Percentiles rank a stretch among this genome's conserved stretches.
Evolutionary conservation across 371 early-diverging fungal genomes (phyloP).

Genomic region (Mortierella sp.): DNA sequence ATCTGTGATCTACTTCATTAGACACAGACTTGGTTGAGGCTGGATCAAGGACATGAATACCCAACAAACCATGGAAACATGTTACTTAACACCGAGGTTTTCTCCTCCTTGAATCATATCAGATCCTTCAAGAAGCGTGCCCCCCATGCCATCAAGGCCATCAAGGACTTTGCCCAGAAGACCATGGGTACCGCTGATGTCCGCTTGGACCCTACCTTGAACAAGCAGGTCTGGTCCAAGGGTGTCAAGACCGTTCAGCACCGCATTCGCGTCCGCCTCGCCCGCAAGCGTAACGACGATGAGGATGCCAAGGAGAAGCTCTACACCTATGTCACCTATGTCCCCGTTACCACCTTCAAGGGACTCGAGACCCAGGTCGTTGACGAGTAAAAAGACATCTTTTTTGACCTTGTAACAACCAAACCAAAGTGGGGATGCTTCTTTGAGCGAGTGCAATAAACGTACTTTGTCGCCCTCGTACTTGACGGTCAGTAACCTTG

Average conservation of each 20-base stretch:
- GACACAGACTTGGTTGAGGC: too few relatives aligned
- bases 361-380: conserved; percentile 75
- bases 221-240: conserved; percentile 88
- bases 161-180: conserved; percentile 88
- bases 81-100: background rate
- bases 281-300: conserved; percentile 94
- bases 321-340: conserved; percentile 89
- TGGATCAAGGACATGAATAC: background rate
- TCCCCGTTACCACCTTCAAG: conserved; percentile 88
- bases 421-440: background rate
- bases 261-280: conserved; percentile 93
- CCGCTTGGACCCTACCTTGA: conserved; percentile 81
- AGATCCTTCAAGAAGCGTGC: conserved; percentile 96
- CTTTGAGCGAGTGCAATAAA: background rate
- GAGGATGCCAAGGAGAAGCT: conserved; percentile 95
- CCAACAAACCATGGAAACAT: background rate
- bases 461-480: background rate
- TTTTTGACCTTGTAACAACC: conserved; percentile 7
- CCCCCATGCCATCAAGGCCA: conserved; percentile 92
- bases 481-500: background rate
- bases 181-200: conserved; percentile 92
- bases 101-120: conserved; percentile 12
- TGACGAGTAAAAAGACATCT: conserved; percentile 60
- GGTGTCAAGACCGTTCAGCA: conserved; percentile 93
- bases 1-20: too few relatives aligned